Conservation (phyloP, 1,284 basidiomycete genomes). For the Cryptococcus amylolentus region DNA sequence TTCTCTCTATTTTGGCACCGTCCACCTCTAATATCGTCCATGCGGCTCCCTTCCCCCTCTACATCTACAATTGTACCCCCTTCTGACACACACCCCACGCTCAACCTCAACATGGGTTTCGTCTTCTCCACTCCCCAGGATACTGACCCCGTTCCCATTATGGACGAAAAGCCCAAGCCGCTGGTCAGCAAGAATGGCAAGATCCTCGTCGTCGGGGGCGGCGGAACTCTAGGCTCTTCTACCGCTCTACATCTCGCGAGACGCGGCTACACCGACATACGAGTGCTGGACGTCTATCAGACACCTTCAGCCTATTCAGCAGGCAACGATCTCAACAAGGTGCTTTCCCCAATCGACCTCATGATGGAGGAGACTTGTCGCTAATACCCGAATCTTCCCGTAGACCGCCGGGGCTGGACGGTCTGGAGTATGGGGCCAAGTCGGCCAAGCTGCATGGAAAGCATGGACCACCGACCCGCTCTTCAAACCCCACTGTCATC, state of each 20-base stretch:
- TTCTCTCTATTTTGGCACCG: too few species aligned
- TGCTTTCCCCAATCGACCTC: conserved; percentile 3
- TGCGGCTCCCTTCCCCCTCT: too few species aligned
- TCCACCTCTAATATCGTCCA: too few species aligned
- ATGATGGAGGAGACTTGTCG: neutral
- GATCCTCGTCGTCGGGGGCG: conserved; percentile 43
- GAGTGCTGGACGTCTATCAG: conserved; percentile 36
- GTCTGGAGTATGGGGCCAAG: conserved; percentile 8
- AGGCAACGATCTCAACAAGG: conserved; percentile 46
- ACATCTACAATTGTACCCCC: neutral
- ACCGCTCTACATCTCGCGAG: conserved; percentile 44
- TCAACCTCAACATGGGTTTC: too few species aligned
- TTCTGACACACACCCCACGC: neutral
- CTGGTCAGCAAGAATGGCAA: conserved; percentile 9
- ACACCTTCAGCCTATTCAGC: conserved; percentile 38
- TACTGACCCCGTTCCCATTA: too few species aligned
- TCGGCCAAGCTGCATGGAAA: conserved; percentile 26
- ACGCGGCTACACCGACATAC: conserved; percentile 40
- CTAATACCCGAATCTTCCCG: too few species aligned
- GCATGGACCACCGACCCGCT: conserved; percentile 40
- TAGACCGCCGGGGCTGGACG: too few species aligned
- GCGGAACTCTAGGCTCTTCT: conserved; percentile 44
- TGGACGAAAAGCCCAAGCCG: neutral
- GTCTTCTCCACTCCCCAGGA: too few species aligned
- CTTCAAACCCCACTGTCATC: conserved; percentile 36